Conservation (phyloP, 495 filamentous ascomycete species). For the Aspergillus sclerotiicarbonarius region DNA sequence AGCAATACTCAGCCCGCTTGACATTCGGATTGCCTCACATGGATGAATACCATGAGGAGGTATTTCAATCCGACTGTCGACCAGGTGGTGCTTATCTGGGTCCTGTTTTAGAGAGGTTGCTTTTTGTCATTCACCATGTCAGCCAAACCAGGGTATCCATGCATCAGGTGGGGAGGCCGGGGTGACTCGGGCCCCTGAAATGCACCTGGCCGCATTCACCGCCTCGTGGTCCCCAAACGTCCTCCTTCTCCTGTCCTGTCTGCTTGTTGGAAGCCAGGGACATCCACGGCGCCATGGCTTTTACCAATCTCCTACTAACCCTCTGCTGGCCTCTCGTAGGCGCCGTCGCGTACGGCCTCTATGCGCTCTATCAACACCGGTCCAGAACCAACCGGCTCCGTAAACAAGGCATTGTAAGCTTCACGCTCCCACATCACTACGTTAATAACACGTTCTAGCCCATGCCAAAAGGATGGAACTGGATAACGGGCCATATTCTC, state of each 20-base stretch:
- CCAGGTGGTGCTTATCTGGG: too few species aligned
- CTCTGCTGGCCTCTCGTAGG: not conserved
- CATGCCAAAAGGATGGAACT: slow-evolving; percentile 5
- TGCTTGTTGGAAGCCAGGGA: not conserved
- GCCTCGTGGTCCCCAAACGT: too few species aligned
- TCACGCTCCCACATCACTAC: not conserved
- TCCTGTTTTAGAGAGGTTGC: too few species aligned
- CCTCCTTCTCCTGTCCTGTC: too few species aligned
- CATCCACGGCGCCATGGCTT: not conserved
- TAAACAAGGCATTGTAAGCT: slow-evolving; percentile 3
- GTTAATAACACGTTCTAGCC: not conserved
- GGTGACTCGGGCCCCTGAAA: too few species aligned
- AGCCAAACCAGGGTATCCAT: too few species aligned
- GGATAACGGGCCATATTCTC: not conserved
- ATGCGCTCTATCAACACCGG: not conserved
- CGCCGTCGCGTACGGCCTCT: not conserved
- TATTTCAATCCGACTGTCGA: too few species aligned
- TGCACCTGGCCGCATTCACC: too few species aligned
- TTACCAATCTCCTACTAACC: not conserved
- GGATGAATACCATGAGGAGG: not conserved
- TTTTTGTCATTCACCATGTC: too few species aligned
- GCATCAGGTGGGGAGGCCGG: too few species aligned
- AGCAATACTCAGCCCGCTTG: not conserved
- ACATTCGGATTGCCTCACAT: not conserved
- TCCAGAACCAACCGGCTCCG: not conserved